Conservation (phyloP, 2,329 filamentous ascomycete species). For the Colletotrichum lentis region DNA sequence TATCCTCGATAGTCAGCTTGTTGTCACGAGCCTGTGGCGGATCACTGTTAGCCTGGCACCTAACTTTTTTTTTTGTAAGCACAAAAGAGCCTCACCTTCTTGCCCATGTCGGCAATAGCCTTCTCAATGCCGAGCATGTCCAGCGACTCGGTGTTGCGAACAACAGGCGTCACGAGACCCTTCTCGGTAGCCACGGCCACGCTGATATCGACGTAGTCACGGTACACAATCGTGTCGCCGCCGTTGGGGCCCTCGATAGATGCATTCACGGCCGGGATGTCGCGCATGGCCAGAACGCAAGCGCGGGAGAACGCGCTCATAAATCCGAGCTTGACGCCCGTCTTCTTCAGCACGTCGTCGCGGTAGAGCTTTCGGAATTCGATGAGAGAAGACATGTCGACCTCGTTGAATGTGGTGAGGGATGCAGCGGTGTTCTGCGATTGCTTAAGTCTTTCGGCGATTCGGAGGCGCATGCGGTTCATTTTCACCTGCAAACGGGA, state of each 20-base stretch:
- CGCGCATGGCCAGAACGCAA: slow-evolving; percentile 89
- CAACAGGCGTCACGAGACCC: slow-evolving; percentile 94
- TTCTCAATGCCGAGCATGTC: slow-evolving; percentile 90
- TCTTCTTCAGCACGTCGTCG: slow-evolving; percentile 94
- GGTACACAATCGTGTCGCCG: slow-evolving; percentile 97
- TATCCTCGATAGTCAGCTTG: slow-evolving; percentile 98
- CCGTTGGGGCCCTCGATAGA: slow-evolving; percentile 95
- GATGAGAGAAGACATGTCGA: slow-evolving; percentile 98
- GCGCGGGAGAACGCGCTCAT: slow-evolving; percentile 98
- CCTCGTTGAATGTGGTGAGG: slow-evolving; percentile 97
- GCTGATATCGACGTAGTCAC: slow-evolving; percentile 97
- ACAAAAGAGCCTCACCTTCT: slow-evolving; percentile 73
- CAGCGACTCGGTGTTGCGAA: slow-evolving; percentile 89
- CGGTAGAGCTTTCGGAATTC: slow-evolving; percentile 98
- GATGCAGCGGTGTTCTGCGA: slow-evolving; percentile 98
- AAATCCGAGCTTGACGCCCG: slow-evolving; percentile 97
- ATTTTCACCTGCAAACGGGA: slow-evolving; percentile 82
- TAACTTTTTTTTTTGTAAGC: not conserved
- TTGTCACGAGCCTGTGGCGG: slow-evolving; percentile 79
- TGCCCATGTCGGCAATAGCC: slow-evolving; percentile 90
- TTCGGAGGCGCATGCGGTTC: slow-evolving; percentile 98
- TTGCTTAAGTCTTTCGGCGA: slow-evolving; percentile 97
- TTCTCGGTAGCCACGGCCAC: slow-evolving; percentile 98
- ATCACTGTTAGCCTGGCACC: slow-evolving; percentile 23
- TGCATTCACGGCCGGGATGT: slow-evolving; percentile 93